phyloP scores from a whole-genome alignment of 768 basidiomycete genomes.

The Termitomyces sp. region DNA sequence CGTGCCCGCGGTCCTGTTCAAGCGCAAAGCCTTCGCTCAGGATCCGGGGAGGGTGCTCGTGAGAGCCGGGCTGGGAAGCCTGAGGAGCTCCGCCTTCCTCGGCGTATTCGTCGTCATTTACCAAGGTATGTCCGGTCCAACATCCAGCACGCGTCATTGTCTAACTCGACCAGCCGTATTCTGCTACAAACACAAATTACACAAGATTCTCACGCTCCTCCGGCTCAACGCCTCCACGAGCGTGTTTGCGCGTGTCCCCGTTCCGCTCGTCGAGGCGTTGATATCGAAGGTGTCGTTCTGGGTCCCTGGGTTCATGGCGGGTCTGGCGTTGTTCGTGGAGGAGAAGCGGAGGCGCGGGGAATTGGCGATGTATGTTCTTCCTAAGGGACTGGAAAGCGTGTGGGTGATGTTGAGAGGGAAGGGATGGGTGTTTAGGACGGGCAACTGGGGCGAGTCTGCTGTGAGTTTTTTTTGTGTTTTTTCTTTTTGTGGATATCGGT shows the following conservation, averaged over 20 bases:
- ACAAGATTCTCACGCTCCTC: conserved; percentile 38
- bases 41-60: conserved; percentile 64
- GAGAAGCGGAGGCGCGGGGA: conserved; percentile 85
- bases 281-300: conserved; percentile 69
- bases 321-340: conserved; percentile 79
- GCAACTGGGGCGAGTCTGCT: conserved; percentile 61
- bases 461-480: conserved; percentile 28
- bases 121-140: conserved; percentile 50
- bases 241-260: conserved; percentile 34
- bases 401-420: conserved; percentile 78
- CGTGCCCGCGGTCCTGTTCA: conserved; percentile 81
- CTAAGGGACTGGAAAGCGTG: conserved; percentile 85
- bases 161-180: conserved; percentile 37
- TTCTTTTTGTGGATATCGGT: background rate
- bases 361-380: conserved; percentile 87
- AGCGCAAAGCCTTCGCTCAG: conserved; percentile 55
- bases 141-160: background rate
- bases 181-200: conserved; percentile 61
- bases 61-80: conserved; percentile 62
- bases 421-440: conserved; percentile 68
- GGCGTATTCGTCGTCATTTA: conserved; percentile 78
- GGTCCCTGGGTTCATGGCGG: conserved; percentile 67
- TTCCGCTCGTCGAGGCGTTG: conserved; percentile 46
- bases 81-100: conserved; percentile 83
- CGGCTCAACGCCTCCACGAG: conserved; percentile 16